A percentile compares a stretch with the other conserved stretches of the same genome.
These are phyloP conservation scores for Coemansia aciculifera DNA, from an alignment of 192 early-diverging fungal genomes.

Conservation along the genomic window DNA sequence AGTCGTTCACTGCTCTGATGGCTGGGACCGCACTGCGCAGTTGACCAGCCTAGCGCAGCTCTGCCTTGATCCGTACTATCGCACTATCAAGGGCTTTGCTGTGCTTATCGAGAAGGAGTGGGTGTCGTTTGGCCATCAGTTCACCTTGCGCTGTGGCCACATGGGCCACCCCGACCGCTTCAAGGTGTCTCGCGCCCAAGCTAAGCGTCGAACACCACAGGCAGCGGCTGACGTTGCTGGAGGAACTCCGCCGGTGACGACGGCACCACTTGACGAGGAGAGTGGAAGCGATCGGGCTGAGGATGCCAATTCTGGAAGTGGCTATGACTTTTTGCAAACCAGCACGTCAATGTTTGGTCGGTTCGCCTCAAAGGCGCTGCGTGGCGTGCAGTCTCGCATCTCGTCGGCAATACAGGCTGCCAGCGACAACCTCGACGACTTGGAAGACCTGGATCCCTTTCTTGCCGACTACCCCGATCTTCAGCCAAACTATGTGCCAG, in stretches of 20 bases:
- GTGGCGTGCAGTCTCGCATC: conserved; percentile 48
- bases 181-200: conserved; percentile 37
- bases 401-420: conserved; percentile 48
- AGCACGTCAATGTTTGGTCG: conserved; percentile 48
- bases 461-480: conserved; percentile 33
- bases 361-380: conserved; percentile 41
- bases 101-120: conserved; percentile 97
- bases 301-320: not conserved
- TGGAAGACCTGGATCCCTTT: conserved; percentile 38
- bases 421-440: conserved; percentile 42
- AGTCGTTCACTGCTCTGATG: conserved; percentile 97
- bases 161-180: conserved; percentile 75
- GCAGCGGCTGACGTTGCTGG: not conserved
- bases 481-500: conserved; percentile 25
- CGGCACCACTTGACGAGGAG: not conserved
- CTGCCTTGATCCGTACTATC: conserved; percentile 95
- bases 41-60: conserved; percentile 84
- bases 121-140: conserved; percentile 97
- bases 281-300: conserved; percentile 3
- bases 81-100: conserved; percentile 88
- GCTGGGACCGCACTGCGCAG: conserved; percentile 98
- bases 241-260: not conserved
- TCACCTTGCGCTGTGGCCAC: conserved; percentile 89
- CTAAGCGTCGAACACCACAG: not conserved
- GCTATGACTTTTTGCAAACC: conserved; percentile 31